Percentiles rank a stretch among this genome's conserved stretches.
Evolutionary conservation across 2,329 filamentous ascomycete genomes (phyloP).

Genomic region (Trichoderma simmonsii): DNA sequence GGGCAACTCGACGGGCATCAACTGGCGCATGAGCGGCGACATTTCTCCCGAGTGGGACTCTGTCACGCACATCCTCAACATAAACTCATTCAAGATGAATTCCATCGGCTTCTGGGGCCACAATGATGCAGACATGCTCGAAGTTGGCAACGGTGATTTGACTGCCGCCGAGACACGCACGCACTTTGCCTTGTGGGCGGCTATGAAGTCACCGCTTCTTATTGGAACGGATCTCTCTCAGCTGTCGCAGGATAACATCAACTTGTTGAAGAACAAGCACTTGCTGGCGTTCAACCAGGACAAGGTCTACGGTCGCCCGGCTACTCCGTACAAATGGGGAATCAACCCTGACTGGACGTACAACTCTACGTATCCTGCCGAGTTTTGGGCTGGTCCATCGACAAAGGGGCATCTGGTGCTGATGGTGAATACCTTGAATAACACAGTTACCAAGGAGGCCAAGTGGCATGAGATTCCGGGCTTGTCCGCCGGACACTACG

Average conservation of each 20-base stretch:
- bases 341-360: constrained; percentile 48
- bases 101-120: constrained; percentile 47
- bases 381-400: constrained; percentile 47
- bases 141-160: constrained; percentile 49
- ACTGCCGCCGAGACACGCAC: constrained; percentile 44
- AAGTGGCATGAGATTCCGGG: constrained; percentile 44
- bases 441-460: constrained; percentile 34
- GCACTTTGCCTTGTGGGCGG: constrained; percentile 52
- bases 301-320: constrained; percentile 38
- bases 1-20: constrained; percentile 47
- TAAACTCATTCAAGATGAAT: constrained; percentile 45
- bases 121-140: constrained; percentile 50
- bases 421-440: constrained; percentile 43
- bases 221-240: constrained; percentile 43
- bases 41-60: constrained; percentile 38
- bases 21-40: constrained; percentile 45
- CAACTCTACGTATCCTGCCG: constrained; percentile 45
- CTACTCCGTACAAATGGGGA: constrained; percentile 47
- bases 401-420: constrained; percentile 44
- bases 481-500: constrained; percentile 33
- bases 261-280: constrained; percentile 42
- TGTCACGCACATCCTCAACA: constrained; percentile 43
- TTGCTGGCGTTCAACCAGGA: constrained; percentile 47
- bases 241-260: constrained; percentile 35
- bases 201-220: constrained; percentile 48